A percentile compares a stretch with the other conserved stretches of the same genome.
Evolutionary conservation across 257 asterid genomes (phyloP).

Genomic region (Petunia axillaris): DNA sequence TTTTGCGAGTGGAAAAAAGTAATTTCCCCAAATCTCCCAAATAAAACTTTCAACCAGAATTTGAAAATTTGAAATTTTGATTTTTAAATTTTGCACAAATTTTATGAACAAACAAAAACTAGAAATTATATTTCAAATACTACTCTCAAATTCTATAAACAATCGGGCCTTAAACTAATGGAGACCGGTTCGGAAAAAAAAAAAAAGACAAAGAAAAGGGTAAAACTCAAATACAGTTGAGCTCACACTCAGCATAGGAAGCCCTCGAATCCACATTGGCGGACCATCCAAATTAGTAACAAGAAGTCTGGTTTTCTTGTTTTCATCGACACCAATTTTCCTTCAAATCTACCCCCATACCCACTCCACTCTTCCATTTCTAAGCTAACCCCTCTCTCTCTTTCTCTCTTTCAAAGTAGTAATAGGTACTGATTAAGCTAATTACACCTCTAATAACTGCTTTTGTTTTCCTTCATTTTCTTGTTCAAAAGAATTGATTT

Average conservation of each 20-base stretch:
- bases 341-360: slow-evolving; percentile 32
- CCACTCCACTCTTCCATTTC: neutral
- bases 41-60: too few relatives aligned
- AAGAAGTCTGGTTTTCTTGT: slow-evolving; percentile 28
- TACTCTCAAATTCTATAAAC: too few relatives aligned
- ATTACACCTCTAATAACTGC: neutral
- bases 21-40: too few relatives aligned
- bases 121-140: too few relatives aligned
- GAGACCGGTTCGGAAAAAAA: too few relatives aligned
- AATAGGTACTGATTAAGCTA: slow-evolving; percentile 2
- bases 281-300: slow-evolving; percentile 34
- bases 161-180: too few relatives aligned
- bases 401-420: neutral
- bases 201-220: too few relatives aligned
- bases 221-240: neutral
- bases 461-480: neutral
- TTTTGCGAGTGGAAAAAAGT: too few relatives aligned
- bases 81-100: too few relatives aligned
- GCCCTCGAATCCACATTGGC: slow-evolving; percentile 29
- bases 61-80: too few relatives aligned
- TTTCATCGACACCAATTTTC: slow-evolving; percentile 37
- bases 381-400: neutral
- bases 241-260: neutral
- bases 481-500: slow-evolving; percentile 3
- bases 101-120: too few relatives aligned